Conservation (phyloP, 352 stramenopile genomes). For the Globisporangium barbulae region DNA sequence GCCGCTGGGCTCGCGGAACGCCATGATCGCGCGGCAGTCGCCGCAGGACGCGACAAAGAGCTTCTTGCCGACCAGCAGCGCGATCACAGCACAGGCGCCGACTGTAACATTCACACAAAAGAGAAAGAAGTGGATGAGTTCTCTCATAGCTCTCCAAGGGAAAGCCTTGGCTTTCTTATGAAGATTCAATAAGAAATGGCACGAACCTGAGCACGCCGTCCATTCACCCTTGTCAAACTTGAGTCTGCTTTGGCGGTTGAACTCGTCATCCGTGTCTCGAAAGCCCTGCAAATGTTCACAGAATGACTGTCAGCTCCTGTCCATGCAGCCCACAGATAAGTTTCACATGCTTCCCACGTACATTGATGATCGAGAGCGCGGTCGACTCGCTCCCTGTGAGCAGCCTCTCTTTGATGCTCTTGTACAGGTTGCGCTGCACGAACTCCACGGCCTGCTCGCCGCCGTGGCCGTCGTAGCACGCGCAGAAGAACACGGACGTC, state of each 20-base stretch:
- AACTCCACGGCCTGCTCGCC: conserved; percentile 63
- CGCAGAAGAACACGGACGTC: conserved; percentile 56
- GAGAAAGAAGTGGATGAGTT: not conserved
- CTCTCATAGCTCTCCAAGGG: not conserved
- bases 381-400: conserved; percentile 25
- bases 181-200: not conserved
- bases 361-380: conserved; percentile 43
- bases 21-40: conserved; percentile 67
- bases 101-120: conserved; percentile 17
- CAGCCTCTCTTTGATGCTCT: conserved; percentile 47
- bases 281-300: conserved; percentile 27
- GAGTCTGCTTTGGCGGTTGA: conserved; percentile 44
- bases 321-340: not conserved
- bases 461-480: conserved; percentile 69
- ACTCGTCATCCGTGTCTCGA: conserved; percentile 58
- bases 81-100: conserved; percentile 58
- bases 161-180: not conserved
- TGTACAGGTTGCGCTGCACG: conserved; percentile 61
- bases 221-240: conserved; percentile 55
- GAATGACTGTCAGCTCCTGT: not conserved
- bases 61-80: conserved; percentile 47
- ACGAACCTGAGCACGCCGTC: conserved; percentile 40
- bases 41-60: conserved; percentile 64
- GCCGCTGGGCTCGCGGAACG: conserved; percentile 46
- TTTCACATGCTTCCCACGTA: conserved; percentile 3